Evolutionary conservation across 2,329 filamentous ascomycete genomes (phyloP).

Genomic region (Plenodomus lindquistii): DNA sequence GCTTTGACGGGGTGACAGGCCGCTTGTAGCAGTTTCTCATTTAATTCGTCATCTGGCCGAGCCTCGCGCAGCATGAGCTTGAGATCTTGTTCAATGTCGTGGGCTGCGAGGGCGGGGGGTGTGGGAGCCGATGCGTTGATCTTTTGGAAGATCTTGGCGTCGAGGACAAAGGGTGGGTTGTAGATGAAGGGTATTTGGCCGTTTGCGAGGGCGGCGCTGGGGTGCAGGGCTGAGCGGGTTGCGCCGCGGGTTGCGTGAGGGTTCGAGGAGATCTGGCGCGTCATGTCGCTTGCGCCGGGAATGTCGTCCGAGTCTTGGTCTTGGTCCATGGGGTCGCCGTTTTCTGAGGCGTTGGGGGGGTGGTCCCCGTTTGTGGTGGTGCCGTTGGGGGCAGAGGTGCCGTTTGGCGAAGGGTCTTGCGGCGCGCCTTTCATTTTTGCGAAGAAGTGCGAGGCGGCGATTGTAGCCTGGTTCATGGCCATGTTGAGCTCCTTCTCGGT

Average conservation of each 20-base stretch:
- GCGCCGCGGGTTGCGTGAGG: slow-evolving; percentile 58
- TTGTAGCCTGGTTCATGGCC: slow-evolving; percentile 64
- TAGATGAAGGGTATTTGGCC: slow-evolving; percentile 49
- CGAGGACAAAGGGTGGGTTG: slow-evolving; percentile 49
- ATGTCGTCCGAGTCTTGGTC: slow-evolving; percentile 46
- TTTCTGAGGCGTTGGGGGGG: slow-evolving; percentile 25
- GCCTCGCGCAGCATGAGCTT: slow-evolving; percentile 51
- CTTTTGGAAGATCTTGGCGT: slow-evolving; percentile 51
- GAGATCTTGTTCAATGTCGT: slow-evolving; percentile 55
- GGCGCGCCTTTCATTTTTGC: slow-evolving; percentile 54
- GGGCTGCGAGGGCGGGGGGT: slow-evolving; percentile 46
- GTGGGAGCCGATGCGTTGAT: slow-evolving; percentile 54
- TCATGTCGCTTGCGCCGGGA: slow-evolving; percentile 60
- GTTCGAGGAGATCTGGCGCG: slow-evolving; percentile 62
- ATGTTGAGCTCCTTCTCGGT: slow-evolving; percentile 68
- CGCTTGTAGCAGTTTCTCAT: slow-evolving; percentile 43
- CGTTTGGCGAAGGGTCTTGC: slow-evolving; percentile 36
- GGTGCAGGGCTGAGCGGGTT: slow-evolving; percentile 59
- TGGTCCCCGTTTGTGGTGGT: slow-evolving; percentile 39
- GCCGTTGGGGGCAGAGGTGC: slow-evolving; percentile 26
- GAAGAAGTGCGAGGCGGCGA: slow-evolving; percentile 62
- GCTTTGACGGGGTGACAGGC: slow-evolving; percentile 39
- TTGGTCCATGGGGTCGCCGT: slow-evolving; percentile 43
- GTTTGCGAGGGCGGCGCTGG: slow-evolving; percentile 51
- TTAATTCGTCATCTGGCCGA: slow-evolving; percentile 44